Evolutionary conservation across 2,329 filamentous ascomycete species (phyloP).

Genomic region (Periconia macrospinosa): DNA sequence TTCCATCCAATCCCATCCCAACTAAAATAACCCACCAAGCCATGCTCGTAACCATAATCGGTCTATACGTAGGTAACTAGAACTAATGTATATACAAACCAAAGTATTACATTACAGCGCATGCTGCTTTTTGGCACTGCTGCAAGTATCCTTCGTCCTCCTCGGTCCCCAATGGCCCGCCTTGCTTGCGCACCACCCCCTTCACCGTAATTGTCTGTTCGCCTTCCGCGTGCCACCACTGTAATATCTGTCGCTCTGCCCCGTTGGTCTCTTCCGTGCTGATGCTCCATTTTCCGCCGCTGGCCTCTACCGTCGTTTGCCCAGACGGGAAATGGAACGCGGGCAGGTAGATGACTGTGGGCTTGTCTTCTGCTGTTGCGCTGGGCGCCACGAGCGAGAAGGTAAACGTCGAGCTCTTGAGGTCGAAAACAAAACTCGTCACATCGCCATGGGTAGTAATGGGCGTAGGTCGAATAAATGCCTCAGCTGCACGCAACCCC

Average conservation of each 20-base stretch:
- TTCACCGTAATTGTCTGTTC: constrained; percentile 77
- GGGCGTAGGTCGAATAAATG: constrained; percentile 84
- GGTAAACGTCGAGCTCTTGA: constrained; percentile 75
- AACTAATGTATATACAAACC: neutral
- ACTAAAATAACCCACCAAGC: constrained; percentile 2
- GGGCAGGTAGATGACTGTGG: constrained; percentile 83
- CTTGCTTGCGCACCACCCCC: constrained; percentile 67
- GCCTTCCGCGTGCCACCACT: constrained; percentile 92
- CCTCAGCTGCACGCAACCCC: constrained; percentile 88
- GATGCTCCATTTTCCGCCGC: constrained; percentile 88
- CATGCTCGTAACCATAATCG: neutral
- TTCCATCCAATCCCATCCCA: neutral
- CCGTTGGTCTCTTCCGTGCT: constrained; percentile 70
- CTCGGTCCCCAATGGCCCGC: constrained; percentile 53
- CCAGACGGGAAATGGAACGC: constrained; percentile 88
- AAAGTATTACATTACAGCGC: constrained; percentile 15
- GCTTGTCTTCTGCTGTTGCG: constrained; percentile 63
- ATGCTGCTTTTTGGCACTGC: constrained; percentile 51
- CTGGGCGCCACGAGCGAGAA: constrained; percentile 67
- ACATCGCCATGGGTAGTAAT: constrained; percentile 74
- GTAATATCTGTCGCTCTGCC: constrained; percentile 71
- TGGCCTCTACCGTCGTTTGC: constrained; percentile 71
- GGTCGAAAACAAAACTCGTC: constrained; percentile 75
- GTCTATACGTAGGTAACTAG: too few species aligned
- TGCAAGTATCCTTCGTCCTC: constrained; percentile 82